Base-by-base conservation (phyloP, 2,329 filamentous ascomycete genomes). In the Dryadomyces quercivorus region DNA sequence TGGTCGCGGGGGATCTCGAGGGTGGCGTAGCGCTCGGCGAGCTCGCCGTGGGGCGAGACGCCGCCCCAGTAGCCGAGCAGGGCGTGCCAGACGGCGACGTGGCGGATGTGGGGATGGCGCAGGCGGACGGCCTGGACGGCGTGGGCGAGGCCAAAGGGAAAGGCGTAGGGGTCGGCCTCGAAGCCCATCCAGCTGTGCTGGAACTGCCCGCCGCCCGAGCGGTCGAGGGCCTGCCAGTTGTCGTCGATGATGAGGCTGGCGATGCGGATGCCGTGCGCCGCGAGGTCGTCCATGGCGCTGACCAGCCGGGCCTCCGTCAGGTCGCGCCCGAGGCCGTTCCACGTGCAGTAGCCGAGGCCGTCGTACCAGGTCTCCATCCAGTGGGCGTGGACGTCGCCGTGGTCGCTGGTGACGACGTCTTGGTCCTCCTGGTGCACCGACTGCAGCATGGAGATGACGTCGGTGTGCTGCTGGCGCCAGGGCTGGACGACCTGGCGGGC, bases 1-100 rank as follows among this genome's bases (percentile, higher is more conserved):
- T 78, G 72, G 50, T 76, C 71, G 40, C 78, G 71, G 2, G 77
- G 66, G 1, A 82, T 72, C 51, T 76, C 74, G 2, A 84, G 71
- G 0, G 89, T 95, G 65, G 88, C 86, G 70, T 97, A 98, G 0
- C 76, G 77, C 59, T 83, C 74, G 0, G 86, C 86, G 50, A 98
- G 80, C 50, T 82, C 77, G 0, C 91, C 87, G 5, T 80, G 69
- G 0, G 86, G 83, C 0, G 88, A 81, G 12, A 98, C 82, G 0
- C 91, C 91, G 49, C 89, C 92, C 93, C 93, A 96, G 66, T 95
- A 95, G 2, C 91, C 75, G 34, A 86, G 67, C 0, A 97, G 75
- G 1, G 92, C 88, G 70, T 98, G 93, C 93, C 93, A 98, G 1
- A 97, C 92, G 12, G 88, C 88, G 51, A 97, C 79, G 61, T 95